Evolutionary conservation across 2,329 filamentous ascomycete genomes (phyloP).

Genomic region (Colletotrichum musicola): DNA sequence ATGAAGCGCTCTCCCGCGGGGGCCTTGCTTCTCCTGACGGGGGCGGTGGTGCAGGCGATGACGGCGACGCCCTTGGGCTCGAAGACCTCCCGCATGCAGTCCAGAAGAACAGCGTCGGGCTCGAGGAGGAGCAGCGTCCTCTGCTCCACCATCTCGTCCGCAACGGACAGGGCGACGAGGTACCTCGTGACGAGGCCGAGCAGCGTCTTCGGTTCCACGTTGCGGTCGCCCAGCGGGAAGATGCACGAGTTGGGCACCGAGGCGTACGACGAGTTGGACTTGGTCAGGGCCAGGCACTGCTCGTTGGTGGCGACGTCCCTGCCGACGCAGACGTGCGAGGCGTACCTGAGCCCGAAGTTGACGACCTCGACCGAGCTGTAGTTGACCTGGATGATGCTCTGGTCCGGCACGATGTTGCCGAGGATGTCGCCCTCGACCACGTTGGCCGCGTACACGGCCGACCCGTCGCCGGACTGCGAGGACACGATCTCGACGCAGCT

Average conservation of each 20-base stretch:
- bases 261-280: slow-evolving; percentile 51
- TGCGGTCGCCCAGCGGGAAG: slow-evolving; percentile 31
- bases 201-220: slow-evolving; percentile 40
- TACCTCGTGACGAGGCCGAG: slow-evolving; percentile 44
- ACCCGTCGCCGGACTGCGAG: slow-evolving; percentile 29
- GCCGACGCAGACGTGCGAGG: slow-evolving; percentile 50
- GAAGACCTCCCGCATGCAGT: slow-evolving; percentile 44
- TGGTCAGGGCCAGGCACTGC: slow-evolving; percentile 46
- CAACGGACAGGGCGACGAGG: slow-evolving; percentile 41
- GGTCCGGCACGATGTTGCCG: slow-evolving; percentile 15
- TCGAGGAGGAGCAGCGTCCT: slow-evolving; percentile 48
- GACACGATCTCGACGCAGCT: slow-evolving; percentile 46
- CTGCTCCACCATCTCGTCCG: slow-evolving; percentile 23
- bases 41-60: slow-evolving; percentile 42
- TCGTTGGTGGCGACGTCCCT: slow-evolving; percentile 43
- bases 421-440: slow-evolving; percentile 37
- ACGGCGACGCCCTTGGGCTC: slow-evolving; percentile 32
- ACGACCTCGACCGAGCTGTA: slow-evolving; percentile 53
- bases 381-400: slow-evolving; percentile 47
- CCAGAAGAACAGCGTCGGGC: slow-evolving; percentile 47
- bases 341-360: slow-evolving; percentile 41
- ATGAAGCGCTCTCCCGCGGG: slow-evolving; percentile 34
- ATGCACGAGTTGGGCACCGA: slow-evolving; percentile 41
- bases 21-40: slow-evolving; percentile 8
- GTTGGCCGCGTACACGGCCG: slow-evolving; percentile 41